Base-by-base conservation (phyloP, 2,329 filamentous ascomycete genomes). In the Aspergillus oerlinghausenensis region DNA sequence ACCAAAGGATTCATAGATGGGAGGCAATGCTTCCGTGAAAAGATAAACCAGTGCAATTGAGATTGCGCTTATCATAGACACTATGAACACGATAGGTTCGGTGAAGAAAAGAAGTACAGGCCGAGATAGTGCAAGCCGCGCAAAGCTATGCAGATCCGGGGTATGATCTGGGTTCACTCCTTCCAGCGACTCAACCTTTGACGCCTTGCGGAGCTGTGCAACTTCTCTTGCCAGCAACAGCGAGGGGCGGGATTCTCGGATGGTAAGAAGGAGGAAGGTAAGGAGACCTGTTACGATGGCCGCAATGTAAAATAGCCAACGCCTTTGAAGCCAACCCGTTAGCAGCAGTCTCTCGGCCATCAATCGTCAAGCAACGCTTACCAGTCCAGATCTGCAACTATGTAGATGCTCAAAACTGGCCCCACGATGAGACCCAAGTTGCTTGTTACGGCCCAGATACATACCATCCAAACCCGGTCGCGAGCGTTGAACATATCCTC, bases 401-500 rank as follows among this genome's bases (percentile, higher is more conserved):
- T 70, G 59, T 77, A 77, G 1, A 73, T 74, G 14, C 75, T 75
- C 59, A 77, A 71, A 1, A 79, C 72, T 4, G 79, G 79, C 0
- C 78, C 79, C 3, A 78, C 52, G 5, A 74, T 70, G 10, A 81
- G 59, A 0, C 77, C 80, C 5, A 77, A 61, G 2, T 77, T 79
- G 1, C 77, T 72, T 8, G 70, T 70, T 23, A 72, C 67, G 29
- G 75, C 73, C 79, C 79, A 81, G 6, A 73, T 63, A 54, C 76
- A 77, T 8, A 82, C 70, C 14, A 77, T 64, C 77, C 77, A 81
- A 7, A 80, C 74, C 14, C 79, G 71, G n/a, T 68, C 69, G 54
- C 71, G 69, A 1, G 73, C 70, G 55, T 79, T 75, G 67, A 75
- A 81, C 64, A 82, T 74, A 58, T 82, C 79, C 57, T 82, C 79